These are phyloP conservation scores for Beauveria sp. DNA, from an alignment of 2,329 filamentous ascomycete genomes.

Conservation along the genomic window DNA sequence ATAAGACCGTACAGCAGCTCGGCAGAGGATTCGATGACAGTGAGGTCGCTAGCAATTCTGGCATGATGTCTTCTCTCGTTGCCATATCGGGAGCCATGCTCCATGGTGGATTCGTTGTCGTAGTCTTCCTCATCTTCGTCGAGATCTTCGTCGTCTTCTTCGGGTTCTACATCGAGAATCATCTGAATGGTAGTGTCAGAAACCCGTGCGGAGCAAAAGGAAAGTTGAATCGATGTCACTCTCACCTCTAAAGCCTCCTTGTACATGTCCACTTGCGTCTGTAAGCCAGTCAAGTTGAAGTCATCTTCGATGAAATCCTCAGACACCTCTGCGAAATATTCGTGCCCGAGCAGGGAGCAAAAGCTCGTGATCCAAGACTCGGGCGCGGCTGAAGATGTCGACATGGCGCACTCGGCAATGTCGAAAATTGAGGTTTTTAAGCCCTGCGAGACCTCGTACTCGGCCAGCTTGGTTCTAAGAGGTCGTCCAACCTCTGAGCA, in stretches of 20 bases:
- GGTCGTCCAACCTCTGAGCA: background rate
- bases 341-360: conserved; percentile 89
- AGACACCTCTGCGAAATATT: conserved; percentile 97
- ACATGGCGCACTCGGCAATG: conserved; percentile 34
- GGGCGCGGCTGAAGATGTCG: conserved; percentile 51
- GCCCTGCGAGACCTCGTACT: background rate
- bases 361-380: conserved; percentile 99
- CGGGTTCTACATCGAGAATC: conserved; percentile 96
- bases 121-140: conserved; percentile 73
- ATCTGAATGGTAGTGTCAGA: conserved; percentile 44
- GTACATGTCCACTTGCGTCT: conserved; percentile 95
- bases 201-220: background rate
- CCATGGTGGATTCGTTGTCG: conserved; percentile 57
- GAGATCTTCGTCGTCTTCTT: conserved; percentile 84
- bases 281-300: conserved; percentile 94
- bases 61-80: conserved; percentile 69
- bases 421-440: background rate
- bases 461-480: background rate
- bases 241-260: conserved; percentile 87
- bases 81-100: conserved; percentile 42
- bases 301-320: conserved; percentile 99
- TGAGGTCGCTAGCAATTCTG: conserved; percentile 85
- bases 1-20: conserved; percentile 97
- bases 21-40: conserved; percentile 94
- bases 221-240: background rate